These are phyloP conservation scores for Sophora flavescens DNA, from an alignment of 306 rosid genomes.

Conservation along the genomic window DNA sequence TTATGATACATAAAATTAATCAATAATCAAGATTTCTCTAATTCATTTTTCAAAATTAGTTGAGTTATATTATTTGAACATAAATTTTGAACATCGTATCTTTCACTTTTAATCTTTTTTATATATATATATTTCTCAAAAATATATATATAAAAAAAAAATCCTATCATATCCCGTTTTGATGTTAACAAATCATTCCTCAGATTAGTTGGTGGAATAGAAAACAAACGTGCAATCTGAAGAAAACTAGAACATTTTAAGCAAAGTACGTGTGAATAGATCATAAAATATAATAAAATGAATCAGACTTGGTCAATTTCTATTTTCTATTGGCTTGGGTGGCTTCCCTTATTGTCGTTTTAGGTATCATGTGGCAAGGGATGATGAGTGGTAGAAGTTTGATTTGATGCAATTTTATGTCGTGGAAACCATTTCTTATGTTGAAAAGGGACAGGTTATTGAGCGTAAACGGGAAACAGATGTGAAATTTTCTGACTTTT, in stretches of 20 bases:
- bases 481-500: slow-evolving; percentile 44
- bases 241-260: neutral
- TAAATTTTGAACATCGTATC: no score
- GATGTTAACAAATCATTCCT: no score
- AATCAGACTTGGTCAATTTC: slow-evolving; percentile 33
- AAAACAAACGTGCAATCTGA: slow-evolving; percentile 15
- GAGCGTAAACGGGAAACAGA: slow-evolving; percentile 20
- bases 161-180: no score
- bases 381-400: slow-evolving; percentile 4
- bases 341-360: slow-evolving; percentile 18
- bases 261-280: slow-evolving; percentile 31
- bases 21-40: no score
- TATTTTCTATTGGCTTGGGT: slow-evolving; percentile 43
- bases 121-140: no score
- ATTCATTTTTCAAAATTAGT: no score
- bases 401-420: slow-evolving; percentile 33
- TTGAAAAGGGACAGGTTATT: slow-evolving; percentile 20
- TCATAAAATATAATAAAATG: neutral
- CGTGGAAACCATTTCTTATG: slow-evolving; percentile 40
- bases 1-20: no score
- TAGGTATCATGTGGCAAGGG: slow-evolving; percentile 14
- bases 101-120: no score
- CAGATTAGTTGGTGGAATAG: neutral
- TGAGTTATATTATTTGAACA: no score
- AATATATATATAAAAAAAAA: no score